Percentiles rank a stretch among this genome's conserved stretches.
Conservation (phyloP, 441 rosid species). For the Mallotus repandus region DNA sequence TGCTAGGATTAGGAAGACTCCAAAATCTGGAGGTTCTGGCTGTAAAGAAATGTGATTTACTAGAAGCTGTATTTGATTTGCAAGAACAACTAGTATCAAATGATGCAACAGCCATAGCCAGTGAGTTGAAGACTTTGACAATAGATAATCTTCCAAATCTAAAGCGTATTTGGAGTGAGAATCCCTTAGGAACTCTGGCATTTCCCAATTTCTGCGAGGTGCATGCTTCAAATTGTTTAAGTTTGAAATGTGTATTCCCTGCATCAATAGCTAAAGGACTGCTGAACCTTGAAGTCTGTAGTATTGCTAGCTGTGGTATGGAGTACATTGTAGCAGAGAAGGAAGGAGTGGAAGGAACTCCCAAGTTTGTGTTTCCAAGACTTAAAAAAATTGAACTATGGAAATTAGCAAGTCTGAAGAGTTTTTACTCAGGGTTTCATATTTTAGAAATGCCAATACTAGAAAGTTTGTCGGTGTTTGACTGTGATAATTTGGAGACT, state of each 20-base stretch:
- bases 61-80: background rate
- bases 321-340: conserved; percentile 20
- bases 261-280: conserved; percentile 14
- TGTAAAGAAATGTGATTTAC: conserved; percentile 11
- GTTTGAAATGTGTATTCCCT: conserved; percentile 24
- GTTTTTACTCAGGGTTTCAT: too few relatives aligned
- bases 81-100: too few relatives aligned
- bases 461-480: too few relatives aligned
- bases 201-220: too few relatives aligned
- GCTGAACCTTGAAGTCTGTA: conserved; percentile 9
- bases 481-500: too few relatives aligned
- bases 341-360: background rate
- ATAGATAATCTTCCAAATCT: conserved; percentile 16
- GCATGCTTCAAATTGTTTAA: conserved; percentile 5
- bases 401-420: background rate
- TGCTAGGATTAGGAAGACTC: background rate
- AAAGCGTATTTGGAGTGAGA: conserved; percentile 27
- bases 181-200: background rate
- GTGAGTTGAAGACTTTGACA: background rate
- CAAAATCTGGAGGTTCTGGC: conserved; percentile 1
- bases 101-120: background rate
- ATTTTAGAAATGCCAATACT: too few relatives aligned
- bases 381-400: background rate
- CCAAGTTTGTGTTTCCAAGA: conserved; percentile 20
- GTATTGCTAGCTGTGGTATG: conserved; percentile 17